A percentile compares a stretch with the other conserved stretches of the same genome.
phyloP scores from a whole-genome alignment of 1,284 basidiomycete genomes.

The Ceratobasidium sp. region DNA sequence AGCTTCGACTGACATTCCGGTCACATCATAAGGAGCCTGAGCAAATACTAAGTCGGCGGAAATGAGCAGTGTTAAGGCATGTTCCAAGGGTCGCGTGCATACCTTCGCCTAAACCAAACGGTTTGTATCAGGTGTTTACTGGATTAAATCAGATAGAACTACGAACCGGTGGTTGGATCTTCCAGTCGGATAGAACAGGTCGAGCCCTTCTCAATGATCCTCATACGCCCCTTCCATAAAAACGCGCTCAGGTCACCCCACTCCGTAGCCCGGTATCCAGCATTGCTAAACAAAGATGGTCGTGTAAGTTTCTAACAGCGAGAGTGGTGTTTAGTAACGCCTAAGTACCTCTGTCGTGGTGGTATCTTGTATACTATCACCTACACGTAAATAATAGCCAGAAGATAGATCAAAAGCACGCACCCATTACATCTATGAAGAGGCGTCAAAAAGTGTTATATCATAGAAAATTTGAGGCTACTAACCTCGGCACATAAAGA shows the following conservation, averaged over 20 bases:
- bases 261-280: conserved; percentile 86
- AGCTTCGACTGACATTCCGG: conserved; percentile 89
- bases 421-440: conserved; percentile 76
- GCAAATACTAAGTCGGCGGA: conserved; percentile 79
- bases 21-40: conserved; percentile 86
- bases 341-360: conserved; percentile 39
- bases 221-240: conserved; percentile 91
- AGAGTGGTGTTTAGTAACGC: conserved; percentile 34
- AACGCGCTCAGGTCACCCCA: conserved; percentile 87
- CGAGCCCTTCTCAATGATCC: conserved; percentile 80
- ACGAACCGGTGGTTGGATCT: conserved; percentile 78
- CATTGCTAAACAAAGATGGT: conserved; percentile 54
- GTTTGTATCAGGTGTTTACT: neutral
- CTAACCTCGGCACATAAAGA: conserved; percentile 80
- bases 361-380: conserved; percentile 49
- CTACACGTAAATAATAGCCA: conserved; percentile 33
- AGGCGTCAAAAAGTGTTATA: neutral
- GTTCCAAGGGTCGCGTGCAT: conserved; percentile 51
- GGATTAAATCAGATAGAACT: neutral
- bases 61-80: neutral
- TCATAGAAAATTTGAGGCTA: neutral
- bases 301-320: neutral
- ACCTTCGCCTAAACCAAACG: conserved; percentile 52
- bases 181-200: conserved; percentile 78
- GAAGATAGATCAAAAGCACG: conserved; percentile 33